These are phyloP conservation scores for Oemleria cerasiformis DNA, from an alignment of 306 rosid species.

Conservation along the genomic window DNA sequence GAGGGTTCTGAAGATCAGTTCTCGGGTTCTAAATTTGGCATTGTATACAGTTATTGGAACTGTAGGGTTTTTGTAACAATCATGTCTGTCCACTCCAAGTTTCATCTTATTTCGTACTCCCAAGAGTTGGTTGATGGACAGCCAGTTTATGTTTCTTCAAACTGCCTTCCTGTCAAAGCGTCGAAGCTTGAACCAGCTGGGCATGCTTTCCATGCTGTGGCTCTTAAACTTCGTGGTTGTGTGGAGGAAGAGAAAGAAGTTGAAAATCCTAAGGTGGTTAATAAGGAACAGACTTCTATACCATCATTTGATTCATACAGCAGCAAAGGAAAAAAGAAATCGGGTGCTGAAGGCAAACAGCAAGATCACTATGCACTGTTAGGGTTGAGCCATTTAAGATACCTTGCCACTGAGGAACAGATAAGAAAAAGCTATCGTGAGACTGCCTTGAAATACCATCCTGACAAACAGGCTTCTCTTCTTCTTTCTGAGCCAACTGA, in stretches of 20 bases:
- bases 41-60: neutral
- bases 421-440: slow-evolving; percentile 90
- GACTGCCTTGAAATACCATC: slow-evolving; percentile 89
- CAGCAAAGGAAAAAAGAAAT: slow-evolving; percentile 87
- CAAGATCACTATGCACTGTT: slow-evolving; percentile 96
- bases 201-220: slow-evolving; percentile 76
- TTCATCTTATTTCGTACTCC: slow-evolving; percentile 58
- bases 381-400: slow-evolving; percentile 86
- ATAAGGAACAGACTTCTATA: slow-evolving; percentile 54
- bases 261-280: slow-evolving; percentile 45
- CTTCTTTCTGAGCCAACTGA: slow-evolving; percentile 85
- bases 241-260: slow-evolving; percentile 42
- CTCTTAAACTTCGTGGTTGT: slow-evolving; percentile 66
- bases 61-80: slow-evolving; percentile 17
- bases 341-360: slow-evolving; percentile 60
- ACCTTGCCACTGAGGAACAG: slow-evolving; percentile 95
- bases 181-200: slow-evolving; percentile 78
- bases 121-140: slow-evolving; percentile 79
- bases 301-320: slow-evolving; percentile 81
- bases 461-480: slow-evolving; percentile 90
- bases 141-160: slow-evolving; percentile 73
- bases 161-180: slow-evolving; percentile 79
- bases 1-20: slow-evolving; percentile 6
- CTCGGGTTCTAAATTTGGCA: slow-evolving; percentile 11
- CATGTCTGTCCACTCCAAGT: slow-evolving; percentile 50